Evolutionary conservation across 2,329 filamentous ascomycete species (phyloP).

Genomic region (Verticillium longisporum): DNA sequence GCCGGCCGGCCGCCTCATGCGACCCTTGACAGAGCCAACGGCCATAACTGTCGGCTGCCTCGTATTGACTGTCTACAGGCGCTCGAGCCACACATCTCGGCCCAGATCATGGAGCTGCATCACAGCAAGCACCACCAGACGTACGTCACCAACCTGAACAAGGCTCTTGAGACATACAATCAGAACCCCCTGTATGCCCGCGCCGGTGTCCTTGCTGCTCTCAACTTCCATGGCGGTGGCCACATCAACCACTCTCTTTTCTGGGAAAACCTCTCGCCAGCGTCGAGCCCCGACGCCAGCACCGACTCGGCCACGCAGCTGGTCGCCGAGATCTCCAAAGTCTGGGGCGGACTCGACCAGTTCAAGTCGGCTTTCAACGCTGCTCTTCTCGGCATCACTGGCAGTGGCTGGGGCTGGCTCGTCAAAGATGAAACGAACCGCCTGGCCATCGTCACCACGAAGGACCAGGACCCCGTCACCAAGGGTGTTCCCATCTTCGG

Average conservation of each 20-base stretch:
- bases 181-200: conserved; percentile 39
- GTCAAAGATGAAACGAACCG: conserved; percentile 54
- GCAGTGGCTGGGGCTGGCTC: conserved; percentile 85
- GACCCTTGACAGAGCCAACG: too few species aligned
- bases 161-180: conserved; percentile 50
- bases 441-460: conserved; percentile 70
- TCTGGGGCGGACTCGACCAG: conserved; percentile 60
- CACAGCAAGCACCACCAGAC: conserved; percentile 74
- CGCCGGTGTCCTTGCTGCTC: conserved; percentile 59
- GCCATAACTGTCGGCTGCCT: neutral
- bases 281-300: conserved; percentile 49
- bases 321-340: conserved; percentile 50
- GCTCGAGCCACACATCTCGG: conserved; percentile 66
- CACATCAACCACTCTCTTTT: conserved; percentile 93
- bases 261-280: conserved; percentile 74
- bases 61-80: conserved; percentile 36
- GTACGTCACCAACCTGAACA: conserved; percentile 72
- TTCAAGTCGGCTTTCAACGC: conserved; percentile 63
- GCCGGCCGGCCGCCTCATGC: neutral
- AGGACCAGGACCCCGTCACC: conserved; percentile 76
- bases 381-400: conserved; percentile 65
- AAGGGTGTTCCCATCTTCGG: conserved; percentile 63
- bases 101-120: conserved; percentile 76
- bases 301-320: conserved; percentile 51
- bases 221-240: conserved; percentile 86